A percentile compares a stretch with the other conserved stretches of the same genome.
Evolutionary conservation across 179 eudicot genomes (phyloP).

Genomic region (Silene vulgaris): DNA sequence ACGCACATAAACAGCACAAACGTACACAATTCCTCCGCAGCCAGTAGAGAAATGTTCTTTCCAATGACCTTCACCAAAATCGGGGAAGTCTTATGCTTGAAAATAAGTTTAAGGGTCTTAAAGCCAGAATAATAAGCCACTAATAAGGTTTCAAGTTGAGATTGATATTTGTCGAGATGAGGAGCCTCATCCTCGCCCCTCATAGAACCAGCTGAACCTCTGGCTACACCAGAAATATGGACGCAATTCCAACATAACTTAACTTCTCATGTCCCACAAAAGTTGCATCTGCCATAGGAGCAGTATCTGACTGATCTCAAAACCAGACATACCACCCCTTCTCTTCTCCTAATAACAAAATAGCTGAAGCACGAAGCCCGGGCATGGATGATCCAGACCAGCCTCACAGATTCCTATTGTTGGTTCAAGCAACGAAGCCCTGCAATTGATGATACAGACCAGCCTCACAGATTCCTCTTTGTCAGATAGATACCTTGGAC

Average conservation of each 20-base stretch:
- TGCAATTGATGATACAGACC: no score
- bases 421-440: background rate
- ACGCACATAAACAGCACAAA: no score
- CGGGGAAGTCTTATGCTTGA: background rate
- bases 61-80: background rate
- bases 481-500: background rate
- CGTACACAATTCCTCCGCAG: background rate
- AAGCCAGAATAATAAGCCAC: no score
- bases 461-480: background rate
- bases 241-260: background rate
- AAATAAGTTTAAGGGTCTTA: background rate
- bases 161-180: no score
- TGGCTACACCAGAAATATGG: background rate
- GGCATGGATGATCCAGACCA: no score
- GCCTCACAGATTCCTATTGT: background rate
- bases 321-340: background rate
- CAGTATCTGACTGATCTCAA: background rate
- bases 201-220: no score
- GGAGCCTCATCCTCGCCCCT: no score
- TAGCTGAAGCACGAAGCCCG: no score
- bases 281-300: background rate
- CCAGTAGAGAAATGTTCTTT: background rate
- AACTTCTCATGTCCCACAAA: background rate
- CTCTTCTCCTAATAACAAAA: background rate
- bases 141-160: background rate